A percentile compares a stretch with the other conserved stretches of the same genome.
These are phyloP conservation scores for Hypoxylon sp. DNA, from an alignment of 2,329 filamentous ascomycete genomes.

Conservation along the genomic window DNA sequence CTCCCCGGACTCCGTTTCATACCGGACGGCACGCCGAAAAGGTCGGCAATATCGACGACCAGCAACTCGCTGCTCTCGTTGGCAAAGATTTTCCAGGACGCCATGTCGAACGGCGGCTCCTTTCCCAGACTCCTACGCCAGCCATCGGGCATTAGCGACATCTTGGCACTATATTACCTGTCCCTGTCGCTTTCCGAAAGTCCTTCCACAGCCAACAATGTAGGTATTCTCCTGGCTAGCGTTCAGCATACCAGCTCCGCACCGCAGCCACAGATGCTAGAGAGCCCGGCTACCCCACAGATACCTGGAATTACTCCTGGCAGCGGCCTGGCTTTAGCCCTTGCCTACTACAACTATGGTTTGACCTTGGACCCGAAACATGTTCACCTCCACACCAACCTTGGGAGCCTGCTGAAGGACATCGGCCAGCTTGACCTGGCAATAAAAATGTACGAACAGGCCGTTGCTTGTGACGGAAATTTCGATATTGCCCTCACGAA, in stretches of 20 bases:
- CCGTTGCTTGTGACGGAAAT: constrained; percentile 87
- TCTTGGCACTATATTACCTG: constrained; percentile 92
- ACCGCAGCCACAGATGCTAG: constrained; percentile 42
- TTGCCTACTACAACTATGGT: constrained; percentile 96
- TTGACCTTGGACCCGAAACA: constrained; percentile 85
- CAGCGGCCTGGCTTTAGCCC: constrained; percentile 84
- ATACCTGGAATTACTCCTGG: constrained; percentile 85
- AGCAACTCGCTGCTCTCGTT: constrained; percentile 95
- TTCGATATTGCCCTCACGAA: constrained; percentile 98
- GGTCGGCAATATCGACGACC: constrained; percentile 87
- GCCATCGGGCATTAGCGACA: constrained; percentile 84
- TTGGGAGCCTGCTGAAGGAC: constrained; percentile 94
- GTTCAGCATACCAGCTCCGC: constrained; percentile 74
- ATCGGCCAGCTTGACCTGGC: constrained; percentile 91
- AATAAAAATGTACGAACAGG: constrained; percentile 96
- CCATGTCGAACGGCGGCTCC: constrained; percentile 78
- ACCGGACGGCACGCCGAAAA: constrained; percentile 73
- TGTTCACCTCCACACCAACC: constrained; percentile 95
- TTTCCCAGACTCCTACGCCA: constrained; percentile 64
- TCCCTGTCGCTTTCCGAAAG: constrained; percentile 94
- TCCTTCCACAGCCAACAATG: constrained; percentile 97
- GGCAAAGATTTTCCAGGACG: constrained; percentile 97
- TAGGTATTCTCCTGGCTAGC: constrained; percentile 94
- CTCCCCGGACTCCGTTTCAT: constrained; percentile 82
- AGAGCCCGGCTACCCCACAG: constrained; percentile 49